A percentile compares a stretch with the other conserved stretches of the same genome.
Evolutionary conservation across 2,329 filamentous ascomycete genomes (phyloP).

Genomic region (Phaeosphaeriaceae sp.): DNA sequence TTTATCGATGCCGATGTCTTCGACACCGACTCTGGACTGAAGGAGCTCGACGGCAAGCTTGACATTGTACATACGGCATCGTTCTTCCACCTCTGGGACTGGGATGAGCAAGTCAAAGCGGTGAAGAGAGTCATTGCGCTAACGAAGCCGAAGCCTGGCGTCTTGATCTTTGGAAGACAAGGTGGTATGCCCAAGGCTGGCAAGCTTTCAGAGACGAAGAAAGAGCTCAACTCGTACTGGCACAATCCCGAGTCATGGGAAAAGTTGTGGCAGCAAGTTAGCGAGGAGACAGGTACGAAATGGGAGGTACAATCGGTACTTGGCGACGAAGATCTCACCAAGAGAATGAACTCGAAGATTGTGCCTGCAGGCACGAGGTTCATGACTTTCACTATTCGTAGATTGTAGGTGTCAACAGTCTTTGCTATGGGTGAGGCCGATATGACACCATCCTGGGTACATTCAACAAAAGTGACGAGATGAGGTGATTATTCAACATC

Average conservation of each 20-base stretch:
- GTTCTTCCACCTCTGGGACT: conserved; percentile 56
- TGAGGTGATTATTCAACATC: too few relatives aligned
- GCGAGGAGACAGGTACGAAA: conserved; percentile 45
- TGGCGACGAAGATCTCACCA: conserved; percentile 31
- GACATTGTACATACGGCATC: conserved; percentile 53
- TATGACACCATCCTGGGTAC: background rate
- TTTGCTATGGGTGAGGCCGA: background rate
- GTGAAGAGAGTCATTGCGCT: conserved; percentile 42
- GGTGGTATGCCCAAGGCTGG: conserved; percentile 42
- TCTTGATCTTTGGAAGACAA: conserved; percentile 51
- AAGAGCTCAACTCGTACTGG: conserved; percentile 36
- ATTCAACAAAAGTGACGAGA: background rate
- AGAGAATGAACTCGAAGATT: conserved; percentile 25
- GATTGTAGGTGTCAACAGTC: conserved; percentile 14
- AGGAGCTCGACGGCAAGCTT: conserved; percentile 47
- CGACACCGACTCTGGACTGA: conserved; percentile 37
- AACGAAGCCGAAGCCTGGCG: conserved; percentile 42
- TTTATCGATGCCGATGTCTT: conserved; percentile 63
- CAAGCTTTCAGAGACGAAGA: conserved; percentile 26
- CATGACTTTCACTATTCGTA: conserved; percentile 37
- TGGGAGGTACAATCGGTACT: conserved; percentile 45
- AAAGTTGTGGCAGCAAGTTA: conserved; percentile 50
- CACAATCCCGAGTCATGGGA: conserved; percentile 49
- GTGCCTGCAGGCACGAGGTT: conserved; percentile 34
- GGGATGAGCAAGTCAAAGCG: conserved; percentile 49